Evolutionary conservation across 306 rosid species (phyloP), one percentile per base, ranked within the genome.

Genomic region (Trifolium pratense): DNA sequence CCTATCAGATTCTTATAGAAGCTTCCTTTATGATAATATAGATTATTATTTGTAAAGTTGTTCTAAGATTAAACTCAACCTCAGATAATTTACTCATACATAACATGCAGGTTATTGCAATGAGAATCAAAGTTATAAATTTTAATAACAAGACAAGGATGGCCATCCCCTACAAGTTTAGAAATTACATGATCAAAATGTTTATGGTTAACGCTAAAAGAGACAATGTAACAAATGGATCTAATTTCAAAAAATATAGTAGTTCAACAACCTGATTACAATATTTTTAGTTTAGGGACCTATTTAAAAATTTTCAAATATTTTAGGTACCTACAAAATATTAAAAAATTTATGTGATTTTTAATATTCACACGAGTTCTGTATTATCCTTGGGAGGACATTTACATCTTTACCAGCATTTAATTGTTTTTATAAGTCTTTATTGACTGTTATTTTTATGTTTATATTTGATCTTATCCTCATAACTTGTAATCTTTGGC

Each of bases 401-500:
- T 29, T 29, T 29, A 4, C 32, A 29, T 29, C 63, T 48, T 74
- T 18, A 25, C 66, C 18, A 40, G 29, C 18, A 36, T 49, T 49
- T 65, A 42, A 18, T 53, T 70, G 37, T 12, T 68, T 61, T 75
- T 62, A 12, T 14, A 36, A 68, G 58, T 49, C 11, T 10, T 36
- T 49, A 25, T 64, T 37, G 34, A 66, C 26, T 26, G n/a, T 48
- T 74, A 59, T 73, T 43, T 68, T 52, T 6, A 20, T 36, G 25
- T 32, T 34, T 42, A 31, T 21, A 60, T 79, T 45, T 49, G 21
- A 65, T 66, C 42, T 25, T 31, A 49, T 79, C 32, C 76, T 78
- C 76, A 73, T 76, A 64, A 23, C 64, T 49, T 66, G 51, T 46
- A 63, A 16, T 57, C 77, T 37, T 57, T 66, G 32, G 68, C 56